Evolutionary conservation across 352 stramenopile genomes (phyloP), one percentile per base, ranked within the genome.

Genomic region (Globisporangium orthogonon): DNA sequence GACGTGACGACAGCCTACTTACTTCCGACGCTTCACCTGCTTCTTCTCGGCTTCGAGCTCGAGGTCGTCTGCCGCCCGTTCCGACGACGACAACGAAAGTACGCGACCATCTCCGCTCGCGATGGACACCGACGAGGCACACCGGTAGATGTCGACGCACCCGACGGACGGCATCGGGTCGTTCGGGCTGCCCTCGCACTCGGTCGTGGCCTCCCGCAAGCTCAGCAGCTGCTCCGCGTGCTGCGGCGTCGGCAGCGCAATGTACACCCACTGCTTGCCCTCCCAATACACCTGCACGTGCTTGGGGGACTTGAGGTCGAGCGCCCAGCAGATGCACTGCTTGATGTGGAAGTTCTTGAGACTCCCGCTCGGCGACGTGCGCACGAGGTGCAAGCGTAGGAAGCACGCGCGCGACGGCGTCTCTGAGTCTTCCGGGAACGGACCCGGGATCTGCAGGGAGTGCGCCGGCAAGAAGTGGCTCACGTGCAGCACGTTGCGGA

Each of bases 281-380:
- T 83, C 73, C 74, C 75, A 87, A 39, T 84, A 61, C 30, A 87
- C 71, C 31, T 73, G 66, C 30, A 76, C 56, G 5, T 73, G 62
- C 54, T 74, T 75, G 17, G 63, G 59, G 10, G 71, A 70, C 46
- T 70, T 62, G 23, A 89, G 56, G 51, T 76, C 72, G 33, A 90
- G 50, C 5, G 65, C 70, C 67, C 71, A 78, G 0, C 64, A 63
- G 9, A 92, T 67, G 63, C 77, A 89, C 31, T 87, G 78, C 58
- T 91, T 83, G 61, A 91, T 87, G 58, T 89, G 82, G 56, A 86
- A 86, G 28, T 67, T 76, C 65, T 86, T 86, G 40, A 91, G 54
- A 18, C 43, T 57, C 23, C 69, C 69, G 13, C 69, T 60, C 28
- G 63, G 49, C n/a, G 69, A 72, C 14, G 74, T 87, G 28, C 82